A percentile compares a stretch with the other conserved stretches of the same genome.
Evolutionary conservation across 495 filamentous ascomycete genomes (phyloP).

Genomic region (Aspergillus nanangensis): DNA sequence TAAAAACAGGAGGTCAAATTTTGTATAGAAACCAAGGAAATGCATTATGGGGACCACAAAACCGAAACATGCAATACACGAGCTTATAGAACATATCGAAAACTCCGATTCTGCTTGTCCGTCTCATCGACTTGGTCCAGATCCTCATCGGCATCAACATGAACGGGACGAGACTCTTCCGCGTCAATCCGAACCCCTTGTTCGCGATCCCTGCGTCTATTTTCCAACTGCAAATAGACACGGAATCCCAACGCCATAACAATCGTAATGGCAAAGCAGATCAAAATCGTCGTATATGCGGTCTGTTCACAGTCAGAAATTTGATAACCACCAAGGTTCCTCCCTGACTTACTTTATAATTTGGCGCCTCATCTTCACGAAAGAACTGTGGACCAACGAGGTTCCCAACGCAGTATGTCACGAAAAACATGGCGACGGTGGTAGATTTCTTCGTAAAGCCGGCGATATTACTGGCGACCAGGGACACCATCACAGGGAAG

Average conservation of each 20-base stretch:
- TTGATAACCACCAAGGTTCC: background rate
- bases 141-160: background rate
- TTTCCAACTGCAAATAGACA: background rate
- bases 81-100: background rate
- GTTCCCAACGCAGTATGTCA: background rate
- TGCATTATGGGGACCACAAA: too few relatives aligned
- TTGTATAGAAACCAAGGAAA: too few relatives aligned
- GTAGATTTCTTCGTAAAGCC: too few relatives aligned
- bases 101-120: background rate
- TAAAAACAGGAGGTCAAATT: too few relatives aligned
- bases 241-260: background rate
- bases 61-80: background rate
- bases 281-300: background rate
- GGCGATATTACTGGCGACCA: slow-evolving; percentile 23
- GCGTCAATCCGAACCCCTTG: background rate
- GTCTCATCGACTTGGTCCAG: background rate
- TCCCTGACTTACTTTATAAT: background rate
- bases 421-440: slow-evolving; percentile 2
- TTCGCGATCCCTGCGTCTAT: background rate
- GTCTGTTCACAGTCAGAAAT: background rate
- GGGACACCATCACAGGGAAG: slow-evolving; percentile 15
- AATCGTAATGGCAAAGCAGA: background rate
- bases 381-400: background rate
- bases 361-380: background rate
- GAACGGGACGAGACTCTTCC: background rate